phyloP scores from a whole-genome alignment of 1,284 basidiomycete genomes.

The Cystobasidium pallidum region DNA sequence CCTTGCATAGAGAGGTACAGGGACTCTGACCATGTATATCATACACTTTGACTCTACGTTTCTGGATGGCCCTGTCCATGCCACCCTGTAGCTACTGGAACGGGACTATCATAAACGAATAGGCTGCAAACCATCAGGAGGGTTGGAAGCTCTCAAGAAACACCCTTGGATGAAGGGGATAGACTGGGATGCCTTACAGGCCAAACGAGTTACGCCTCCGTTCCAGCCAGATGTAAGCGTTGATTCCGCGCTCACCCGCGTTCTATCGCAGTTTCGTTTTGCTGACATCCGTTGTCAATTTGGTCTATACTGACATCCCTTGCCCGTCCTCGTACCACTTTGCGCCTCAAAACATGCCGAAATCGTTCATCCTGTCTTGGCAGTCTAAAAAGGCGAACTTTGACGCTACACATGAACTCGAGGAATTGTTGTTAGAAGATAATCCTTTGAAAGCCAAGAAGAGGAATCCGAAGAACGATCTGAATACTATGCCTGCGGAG shows the following conservation, averaged over 20 bases:
- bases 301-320: too few relatives aligned
- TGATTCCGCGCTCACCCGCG: too few relatives aligned
- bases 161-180: conserved; percentile 86
- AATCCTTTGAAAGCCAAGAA: conserved; percentile 95
- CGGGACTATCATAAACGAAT: conserved; percentile 79
- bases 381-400: conserved; percentile 98
- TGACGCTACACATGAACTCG: conserved; percentile 97
- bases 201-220: conserved; percentile 77
- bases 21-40: too few relatives aligned
- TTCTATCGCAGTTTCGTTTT: too few relatives aligned
- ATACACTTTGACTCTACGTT: too few relatives aligned
- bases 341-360: too few relatives aligned
- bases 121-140: conserved; percentile 69
- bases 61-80: too few relatives aligned
- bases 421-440: conserved; percentile 92
- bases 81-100: conserved; percentile 70
- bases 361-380: not conserved
- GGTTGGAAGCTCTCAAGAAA: conserved; percentile 64
- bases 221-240: conserved; percentile 86
- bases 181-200: conserved; percentile 83
- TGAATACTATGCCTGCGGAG: conserved; percentile 80
- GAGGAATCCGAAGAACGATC: conserved; percentile 84
- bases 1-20: not conserved
- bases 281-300: too few relatives aligned
- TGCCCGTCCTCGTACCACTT: too few relatives aligned